A percentile compares a stretch with the other conserved stretches of the same genome.
phyloP scores from a whole-genome alignment of 2,329 filamentous ascomycete genomes.

The Didymella exigua region DNA sequence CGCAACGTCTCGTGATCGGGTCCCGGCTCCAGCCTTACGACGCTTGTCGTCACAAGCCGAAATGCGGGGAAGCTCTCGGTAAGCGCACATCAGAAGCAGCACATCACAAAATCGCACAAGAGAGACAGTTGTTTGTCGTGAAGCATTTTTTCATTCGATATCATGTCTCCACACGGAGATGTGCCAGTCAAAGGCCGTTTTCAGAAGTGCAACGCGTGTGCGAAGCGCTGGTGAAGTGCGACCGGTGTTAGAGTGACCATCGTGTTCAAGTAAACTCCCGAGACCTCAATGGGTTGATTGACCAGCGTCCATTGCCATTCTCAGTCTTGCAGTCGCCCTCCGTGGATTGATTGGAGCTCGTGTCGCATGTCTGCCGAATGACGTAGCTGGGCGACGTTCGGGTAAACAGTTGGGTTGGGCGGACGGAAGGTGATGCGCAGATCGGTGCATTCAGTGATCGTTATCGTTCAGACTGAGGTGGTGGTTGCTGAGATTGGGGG shows the following conservation, averaged over 20 bases:
- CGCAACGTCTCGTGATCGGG: too few species aligned
- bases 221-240: conserved; percentile 18
- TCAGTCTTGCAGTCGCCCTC: conserved; percentile 37
- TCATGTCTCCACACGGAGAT: conserved; percentile 46
- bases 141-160: conserved; percentile 45
- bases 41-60: conserved; percentile 9
- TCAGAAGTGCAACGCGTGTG: conserved; percentile 18
- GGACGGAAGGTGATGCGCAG: conserved; percentile 31
- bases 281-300: conserved; percentile 44
- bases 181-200: conserved; percentile 45
- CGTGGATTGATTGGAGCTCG: conserved; percentile 30
- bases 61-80: conserved; percentile 21
- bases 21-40: not conserved
- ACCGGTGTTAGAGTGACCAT: conserved; percentile 48
- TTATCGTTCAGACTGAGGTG: conserved; percentile 40
- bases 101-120: conserved; percentile 16
- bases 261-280: conserved; percentile 44
- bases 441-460: conserved; percentile 36
- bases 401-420: conserved; percentile 32
- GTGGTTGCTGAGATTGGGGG: conserved; percentile 47
- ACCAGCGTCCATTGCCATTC: conserved; percentile 41
- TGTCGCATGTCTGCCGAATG: conserved; percentile 34
- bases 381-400: conserved; percentile 31
- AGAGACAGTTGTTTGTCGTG: conserved; percentile 35
- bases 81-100: conserved; percentile 17